Evolutionary conservation across 495 filamentous ascomycete species (phyloP).

Genomic region (Aspergillus homomorphus): DNA sequence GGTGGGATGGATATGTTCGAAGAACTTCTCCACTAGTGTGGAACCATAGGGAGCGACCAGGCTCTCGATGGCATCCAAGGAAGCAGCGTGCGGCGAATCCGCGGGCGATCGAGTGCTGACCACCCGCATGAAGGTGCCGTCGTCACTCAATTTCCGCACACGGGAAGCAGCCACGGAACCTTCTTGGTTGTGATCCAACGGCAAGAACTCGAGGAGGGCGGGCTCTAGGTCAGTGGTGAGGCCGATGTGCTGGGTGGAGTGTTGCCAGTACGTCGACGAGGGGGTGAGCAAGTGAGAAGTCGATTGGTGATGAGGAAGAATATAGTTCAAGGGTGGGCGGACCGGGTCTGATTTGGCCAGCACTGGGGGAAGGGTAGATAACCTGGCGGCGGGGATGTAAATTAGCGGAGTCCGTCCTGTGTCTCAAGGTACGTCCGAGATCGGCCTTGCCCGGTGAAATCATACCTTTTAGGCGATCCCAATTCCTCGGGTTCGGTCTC

Average conservation of each 20-base stretch:
- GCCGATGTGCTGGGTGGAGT: conserved; percentile 50
- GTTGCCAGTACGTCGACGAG: conserved; percentile 40
- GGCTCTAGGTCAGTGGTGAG: conserved; percentile 54
- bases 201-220: conserved; percentile 45
- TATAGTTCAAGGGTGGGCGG: conserved; percentile 20
- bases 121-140: conserved; percentile 77
- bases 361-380: conserved; percentile 22
- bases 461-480: conserved; percentile 45
- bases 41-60: conserved; percentile 79
- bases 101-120: conserved; percentile 33
- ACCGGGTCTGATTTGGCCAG: conserved; percentile 26
- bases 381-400: conserved; percentile 19
- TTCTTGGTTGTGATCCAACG: conserved; percentile 43
- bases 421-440: conserved; percentile 22
- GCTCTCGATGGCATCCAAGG: conserved; percentile 76
- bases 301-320: not conserved
- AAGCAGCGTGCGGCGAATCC: conserved; percentile 48
- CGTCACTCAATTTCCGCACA: conserved; percentile 73
- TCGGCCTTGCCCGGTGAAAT: conserved; percentile 14
- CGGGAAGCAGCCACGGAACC: conserved; percentile 38
- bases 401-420: conserved; percentile 17
- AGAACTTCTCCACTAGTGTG: conserved; percentile 81
- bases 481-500: conserved; percentile 31
- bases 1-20: conserved; percentile 80
- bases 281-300: conserved; percentile 26